Conservation (phyloP, 441 rosid species). For the Viola pubescens region DNA sequence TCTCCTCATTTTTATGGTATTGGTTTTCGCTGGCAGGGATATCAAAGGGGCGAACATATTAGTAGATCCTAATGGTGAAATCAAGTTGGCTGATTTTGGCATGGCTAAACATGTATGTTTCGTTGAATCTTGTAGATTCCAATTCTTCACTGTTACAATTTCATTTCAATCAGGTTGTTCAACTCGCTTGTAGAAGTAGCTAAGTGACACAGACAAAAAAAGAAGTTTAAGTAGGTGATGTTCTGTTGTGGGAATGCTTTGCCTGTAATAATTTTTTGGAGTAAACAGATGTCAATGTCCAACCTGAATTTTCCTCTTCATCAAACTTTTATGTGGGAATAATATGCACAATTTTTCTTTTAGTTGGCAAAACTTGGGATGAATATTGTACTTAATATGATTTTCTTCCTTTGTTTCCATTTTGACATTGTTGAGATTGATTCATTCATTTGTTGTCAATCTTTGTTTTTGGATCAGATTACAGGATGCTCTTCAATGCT, state of each 20-base stretch:
- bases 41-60: constrained; percentile 96
- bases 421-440: constrained; percentile 6
- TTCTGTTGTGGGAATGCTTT: neutral
- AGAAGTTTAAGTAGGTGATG: neutral
- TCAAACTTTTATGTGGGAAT: neutral
- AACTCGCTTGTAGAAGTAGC: neutral
- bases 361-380: neutral
- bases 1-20: constrained; percentile 11
- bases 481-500: constrained; percentile 70
- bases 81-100: constrained; percentile 95
- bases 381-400: neutral
- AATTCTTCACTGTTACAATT: too few species aligned
- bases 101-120: constrained; percentile 91
- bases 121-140: constrained; percentile 12
- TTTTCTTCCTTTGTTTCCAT: neutral
- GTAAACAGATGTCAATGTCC: neutral
- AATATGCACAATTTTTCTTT: neutral
- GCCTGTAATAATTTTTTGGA: neutral
- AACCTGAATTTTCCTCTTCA: neutral
- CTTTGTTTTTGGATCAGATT: constrained; percentile 38
- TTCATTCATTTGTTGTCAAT: constrained; percentile 12
- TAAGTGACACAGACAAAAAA: neutral
- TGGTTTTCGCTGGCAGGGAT: constrained; percentile 46
- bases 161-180: neutral
- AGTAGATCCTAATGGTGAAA: constrained; percentile 87